phyloP scores from a whole-genome alignment of 495 filamentous ascomycete species.

The Aspergillus conjunctus region DNA sequence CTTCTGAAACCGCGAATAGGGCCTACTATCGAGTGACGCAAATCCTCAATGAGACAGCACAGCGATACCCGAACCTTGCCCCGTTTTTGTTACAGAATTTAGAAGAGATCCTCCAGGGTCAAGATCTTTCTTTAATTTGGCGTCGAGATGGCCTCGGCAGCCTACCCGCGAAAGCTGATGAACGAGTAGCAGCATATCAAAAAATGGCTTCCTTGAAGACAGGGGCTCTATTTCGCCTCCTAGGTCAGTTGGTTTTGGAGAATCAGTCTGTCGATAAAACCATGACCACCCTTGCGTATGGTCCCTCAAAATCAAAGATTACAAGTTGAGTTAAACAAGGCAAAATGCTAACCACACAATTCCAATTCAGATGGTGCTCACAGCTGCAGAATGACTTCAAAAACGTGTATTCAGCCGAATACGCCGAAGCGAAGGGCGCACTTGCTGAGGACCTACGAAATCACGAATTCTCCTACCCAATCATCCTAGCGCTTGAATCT shows the following conservation, averaged over 20 bases:
- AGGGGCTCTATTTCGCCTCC: conserved; percentile 27
- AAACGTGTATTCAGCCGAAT: conserved; percentile 37
- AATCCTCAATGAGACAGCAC: conserved; percentile 25
- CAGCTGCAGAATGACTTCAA: conserved; percentile 40
- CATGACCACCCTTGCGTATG: conserved; percentile 27
- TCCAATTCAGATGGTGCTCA: conserved; percentile 30
- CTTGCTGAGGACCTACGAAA: conserved; percentile 38
- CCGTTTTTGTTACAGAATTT: conserved; percentile 30
- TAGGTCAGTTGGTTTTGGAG: conserved; percentile 28
- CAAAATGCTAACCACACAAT: not conserved
- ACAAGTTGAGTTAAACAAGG: too few relatives aligned
- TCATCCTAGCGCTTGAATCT: conserved; percentile 31
- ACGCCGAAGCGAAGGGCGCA: conserved; percentile 30
- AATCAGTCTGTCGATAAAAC: conserved; percentile 24
- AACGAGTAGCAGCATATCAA: conserved; percentile 22
- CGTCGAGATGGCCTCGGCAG: conserved; percentile 32
- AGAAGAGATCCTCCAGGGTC: conserved; percentile 34
- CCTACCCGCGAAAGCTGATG: conserved; percentile 18
- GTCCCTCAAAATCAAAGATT: not conserved
- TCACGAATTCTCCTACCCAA: conserved; percentile 33
- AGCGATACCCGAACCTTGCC: conserved; percentile 23
- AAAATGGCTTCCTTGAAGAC: conserved; percentile 30
- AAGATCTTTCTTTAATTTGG: conserved; percentile 39
- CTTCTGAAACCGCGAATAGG: conserved; percentile 34
- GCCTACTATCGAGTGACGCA: conserved; percentile 34